Evolutionary conservation across 2,329 filamentous ascomycete species (phyloP), one percentile per base, ranked within the genome.

Genomic region (Mycocentrospora acerina): DNA sequence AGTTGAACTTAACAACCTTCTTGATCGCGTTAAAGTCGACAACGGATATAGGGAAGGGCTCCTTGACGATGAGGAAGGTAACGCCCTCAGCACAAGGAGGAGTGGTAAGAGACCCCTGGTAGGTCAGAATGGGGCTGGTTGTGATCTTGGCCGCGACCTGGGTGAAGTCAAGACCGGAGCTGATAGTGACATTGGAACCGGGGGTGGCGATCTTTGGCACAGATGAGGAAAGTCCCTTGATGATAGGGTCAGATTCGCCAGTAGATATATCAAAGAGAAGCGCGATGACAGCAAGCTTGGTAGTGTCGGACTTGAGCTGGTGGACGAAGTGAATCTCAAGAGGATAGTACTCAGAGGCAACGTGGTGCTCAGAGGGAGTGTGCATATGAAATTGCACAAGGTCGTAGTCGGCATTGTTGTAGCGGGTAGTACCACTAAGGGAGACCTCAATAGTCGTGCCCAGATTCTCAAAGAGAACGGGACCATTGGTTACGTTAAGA

Each of bases 331-430:
- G 80, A 64, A 76, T 62, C 60, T 77, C 71, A 59, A 55, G 71
- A 48, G 57, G 71, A 48, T 66, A 73, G 54, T 70, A 69, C 46
- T 75, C 71, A n/a, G 68, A 65, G 38, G 66, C 59, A 39, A 81
- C 66, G 31, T 73, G 70, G 51, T 83, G 80, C 67, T 83, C 80
- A 29, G 76, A 77, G 1, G 80, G 78, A 0, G 77, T 76, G 55
- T 82, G 80, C 64, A 82, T 79, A 60, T 82, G 79, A 64, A 81
- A 81, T 49, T 82, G 79, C 31, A 63, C 64, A 10, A 81, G 66
- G 0, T 48, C 54, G 58, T 73, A 80, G 12, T 65, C 54, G 12
- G 59, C 59, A 18, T 65, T 68, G 2, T 52, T 63, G 16, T 75
- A 55, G 0, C 50, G 64, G 4, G 78, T 70, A 9, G 68, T 74